These are phyloP conservation scores for Pluteus cervinus DNA, from an alignment of 768 basidiomycete genomes.

Conservation along the genomic window DNA sequence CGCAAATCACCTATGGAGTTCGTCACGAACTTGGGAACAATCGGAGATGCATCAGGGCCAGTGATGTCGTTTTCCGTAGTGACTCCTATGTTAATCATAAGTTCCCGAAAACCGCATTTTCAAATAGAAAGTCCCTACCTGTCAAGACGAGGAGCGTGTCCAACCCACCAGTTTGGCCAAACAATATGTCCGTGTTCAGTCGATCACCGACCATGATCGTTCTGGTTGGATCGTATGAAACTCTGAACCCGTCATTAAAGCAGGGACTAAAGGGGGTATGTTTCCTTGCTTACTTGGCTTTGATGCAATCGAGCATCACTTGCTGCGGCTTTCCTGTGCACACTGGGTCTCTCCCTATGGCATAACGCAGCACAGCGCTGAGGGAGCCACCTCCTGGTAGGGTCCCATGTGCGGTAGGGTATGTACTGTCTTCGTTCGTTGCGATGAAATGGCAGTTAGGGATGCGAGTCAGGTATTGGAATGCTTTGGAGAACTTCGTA, in stretches of 20 bases:
- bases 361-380: conserved; percentile 74
- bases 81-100: conserved; percentile 48
- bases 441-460: conserved; percentile 78
- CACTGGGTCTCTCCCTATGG: conserved; percentile 64
- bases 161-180: conserved; percentile 83
- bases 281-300: conserved; percentile 40
- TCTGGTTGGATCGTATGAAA: conserved; percentile 76
- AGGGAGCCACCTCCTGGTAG: conserved; percentile 86
- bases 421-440: conserved; percentile 93
- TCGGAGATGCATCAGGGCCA: conserved; percentile 61
- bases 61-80: conserved; percentile 69
- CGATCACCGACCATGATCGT: conserved; percentile 97
- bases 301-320: conserved; percentile 92
- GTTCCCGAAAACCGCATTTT: conserved; percentile 1
- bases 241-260: conserved; percentile 36
- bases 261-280: conserved; percentile 8
- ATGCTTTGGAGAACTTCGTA: conserved; percentile 90
- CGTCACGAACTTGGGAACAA: conserved; percentile 79
- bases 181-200: conserved; percentile 92
- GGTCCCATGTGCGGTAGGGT: conserved; percentile 63
- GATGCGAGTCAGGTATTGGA: conserved; percentile 81
- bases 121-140: conserved; percentile 36
- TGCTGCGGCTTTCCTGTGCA: conserved; percentile 87
- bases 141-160: conserved; percentile 88
- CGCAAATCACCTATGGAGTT: conserved; percentile 78